A percentile compares a stretch with the other conserved stretches of the same genome.
These are phyloP conservation scores for Daphne laureola DNA, from an alignment of 441 rosid genomes.

Conservation along the genomic window DNA sequence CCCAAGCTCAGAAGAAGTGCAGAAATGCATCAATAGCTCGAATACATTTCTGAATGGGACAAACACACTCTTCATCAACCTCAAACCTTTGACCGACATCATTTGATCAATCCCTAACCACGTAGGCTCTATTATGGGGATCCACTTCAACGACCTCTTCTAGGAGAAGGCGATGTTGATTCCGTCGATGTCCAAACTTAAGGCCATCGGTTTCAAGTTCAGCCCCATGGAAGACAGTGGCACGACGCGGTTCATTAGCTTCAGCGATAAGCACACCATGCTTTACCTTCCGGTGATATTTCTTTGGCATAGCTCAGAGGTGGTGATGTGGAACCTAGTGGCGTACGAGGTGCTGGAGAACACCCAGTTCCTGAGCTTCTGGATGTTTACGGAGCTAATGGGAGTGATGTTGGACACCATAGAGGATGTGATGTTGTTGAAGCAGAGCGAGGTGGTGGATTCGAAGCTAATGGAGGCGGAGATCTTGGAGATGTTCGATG, in stretches of 20 bases:
- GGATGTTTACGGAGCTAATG: conserved; percentile 5
- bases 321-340: conserved; percentile 9
- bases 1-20: background rate
- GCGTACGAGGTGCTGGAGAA: conserved; percentile 6
- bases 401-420: conserved; percentile 1
- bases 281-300: conserved; percentile 4
- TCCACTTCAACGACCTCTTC: too few relatives aligned
- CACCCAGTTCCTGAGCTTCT: background rate
- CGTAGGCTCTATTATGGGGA: too few relatives aligned
- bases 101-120: too few relatives aligned
- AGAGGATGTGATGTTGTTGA: conserved; percentile 4
- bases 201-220: background rate
- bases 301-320: background rate
- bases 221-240: background rate
- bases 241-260: background rate
- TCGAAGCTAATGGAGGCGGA: background rate
- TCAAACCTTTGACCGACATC: too few relatives aligned
- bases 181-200: background rate
- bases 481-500: conserved; percentile 13
- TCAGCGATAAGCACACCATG: background rate
- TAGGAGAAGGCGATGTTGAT: background rate
- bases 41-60: too few relatives aligned
- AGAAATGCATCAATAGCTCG: too few relatives aligned
- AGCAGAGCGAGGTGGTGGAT: background rate
- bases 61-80: too few relatives aligned